Evolutionary conservation across 306 rosid species (phyloP).

Genomic region (Nissolia schottii): DNA sequence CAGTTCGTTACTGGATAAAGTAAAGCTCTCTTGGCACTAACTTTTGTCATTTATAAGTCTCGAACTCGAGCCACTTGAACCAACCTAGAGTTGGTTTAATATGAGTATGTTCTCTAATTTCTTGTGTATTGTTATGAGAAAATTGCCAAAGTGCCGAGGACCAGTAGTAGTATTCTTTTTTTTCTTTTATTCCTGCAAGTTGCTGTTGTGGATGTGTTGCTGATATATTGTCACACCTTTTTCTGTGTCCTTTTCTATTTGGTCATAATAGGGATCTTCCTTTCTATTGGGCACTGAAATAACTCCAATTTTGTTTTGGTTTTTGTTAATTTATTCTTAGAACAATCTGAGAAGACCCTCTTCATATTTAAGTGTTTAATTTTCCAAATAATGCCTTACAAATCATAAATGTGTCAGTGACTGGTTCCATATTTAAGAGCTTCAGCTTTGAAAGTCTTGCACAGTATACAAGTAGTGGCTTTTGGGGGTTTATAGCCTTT

Average conservation of each 20-base stretch:
- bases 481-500: constrained; percentile 15
- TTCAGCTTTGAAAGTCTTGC: constrained; percentile 27
- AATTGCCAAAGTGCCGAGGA: constrained; percentile 41
- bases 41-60: too few relatives aligned
- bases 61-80: too few relatives aligned
- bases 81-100: too few relatives aligned
- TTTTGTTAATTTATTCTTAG: too few relatives aligned
- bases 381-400: constrained; percentile 22
- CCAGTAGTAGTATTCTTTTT: constrained; percentile 37
- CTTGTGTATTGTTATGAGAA: constrained; percentile 20
- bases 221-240: constrained; percentile 30
- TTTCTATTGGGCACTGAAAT: constrained; percentile 18
- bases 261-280: constrained; percentile 31
- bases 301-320: constrained; percentile 27
- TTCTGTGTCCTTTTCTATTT: constrained; percentile 44
- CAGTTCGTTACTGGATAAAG: too few relatives aligned
- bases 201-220: constrained; percentile 52
- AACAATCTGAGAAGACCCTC: constrained; percentile 1
- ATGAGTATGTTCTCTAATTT: constrained; percentile 14
- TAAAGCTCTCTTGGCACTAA: too few relatives aligned
- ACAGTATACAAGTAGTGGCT: constrained; percentile 14
- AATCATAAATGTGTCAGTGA: constrained; percentile 26
- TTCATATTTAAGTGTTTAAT: constrained; percentile 18
- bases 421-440: constrained; percentile 44
- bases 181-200: constrained; percentile 36